These are phyloP conservation scores for Phytopythium litorale DNA, from an alignment of 352 stramenopile genomes.

Conservation along the genomic window DNA sequence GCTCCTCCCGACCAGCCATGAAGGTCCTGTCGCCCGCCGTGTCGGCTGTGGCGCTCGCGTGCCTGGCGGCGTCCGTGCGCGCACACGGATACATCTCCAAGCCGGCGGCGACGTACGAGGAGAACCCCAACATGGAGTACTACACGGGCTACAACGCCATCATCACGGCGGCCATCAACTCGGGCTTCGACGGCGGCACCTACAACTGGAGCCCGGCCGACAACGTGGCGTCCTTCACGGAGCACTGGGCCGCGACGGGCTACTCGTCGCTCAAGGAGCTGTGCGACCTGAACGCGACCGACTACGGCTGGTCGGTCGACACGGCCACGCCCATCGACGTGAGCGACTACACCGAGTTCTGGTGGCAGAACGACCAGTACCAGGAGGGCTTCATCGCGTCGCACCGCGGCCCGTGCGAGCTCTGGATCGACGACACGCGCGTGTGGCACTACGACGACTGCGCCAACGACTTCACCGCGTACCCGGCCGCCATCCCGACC, in stretches of 20 bases:
- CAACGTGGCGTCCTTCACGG: constrained; percentile 25
- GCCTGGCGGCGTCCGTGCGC: constrained; percentile 1
- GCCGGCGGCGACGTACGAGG: constrained; percentile 17
- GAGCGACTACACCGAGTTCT: constrained; percentile 23
- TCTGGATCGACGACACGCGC: constrained; percentile 38
- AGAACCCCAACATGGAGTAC: constrained; percentile 5
- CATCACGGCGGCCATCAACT: constrained; percentile 18
- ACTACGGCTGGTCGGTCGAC: constrained; percentile 23
- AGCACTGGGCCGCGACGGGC: constrained; percentile 22
- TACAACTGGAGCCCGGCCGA: constrained; percentile 28
- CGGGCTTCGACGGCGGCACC: constrained; percentile 19
- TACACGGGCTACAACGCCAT: constrained; percentile 25
- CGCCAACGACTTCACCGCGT: constrained; percentile 21
- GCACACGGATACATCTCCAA: constrained; percentile 23
- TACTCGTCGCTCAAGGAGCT: constrained; percentile 34
- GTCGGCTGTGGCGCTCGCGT: too few relatives aligned
- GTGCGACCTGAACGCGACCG: constrained; percentile 25
- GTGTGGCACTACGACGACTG: constrained; percentile 51
- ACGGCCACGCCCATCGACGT: constrained; percentile 26
- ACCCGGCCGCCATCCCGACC: constrained; percentile 39
- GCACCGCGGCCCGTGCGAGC: constrained; percentile 46
- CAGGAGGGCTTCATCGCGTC: constrained; percentile 33
- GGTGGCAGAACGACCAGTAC: constrained; percentile 39
- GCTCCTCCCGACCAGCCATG: too few relatives aligned
- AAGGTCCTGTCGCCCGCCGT: too few relatives aligned